Percentiles rank a stretch among this genome's conserved stretches.
These are phyloP conservation scores for Lactarius sp. DNA, from an alignment of 768 basidiomycete genomes.

Conservation along the genomic window DNA sequence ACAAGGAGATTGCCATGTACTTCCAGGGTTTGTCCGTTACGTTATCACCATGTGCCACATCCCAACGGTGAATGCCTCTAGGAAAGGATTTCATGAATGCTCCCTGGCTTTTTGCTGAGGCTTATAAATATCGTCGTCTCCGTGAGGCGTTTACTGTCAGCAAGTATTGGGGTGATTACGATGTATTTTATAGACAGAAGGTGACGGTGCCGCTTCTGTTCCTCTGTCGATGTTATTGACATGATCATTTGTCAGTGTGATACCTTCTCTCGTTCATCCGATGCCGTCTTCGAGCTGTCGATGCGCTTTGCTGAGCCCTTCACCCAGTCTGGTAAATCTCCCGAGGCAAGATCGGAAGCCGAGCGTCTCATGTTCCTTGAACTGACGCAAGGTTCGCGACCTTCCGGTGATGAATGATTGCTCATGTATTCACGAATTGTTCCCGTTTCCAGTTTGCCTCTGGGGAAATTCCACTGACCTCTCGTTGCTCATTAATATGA, in stretches of 20 bases:
- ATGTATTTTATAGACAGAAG: slow-evolving; percentile 95
- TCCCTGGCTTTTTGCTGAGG: slow-evolving; percentile 94
- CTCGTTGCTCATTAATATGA: slow-evolving; percentile 94
- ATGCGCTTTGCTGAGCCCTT: slow-evolving; percentile 87
- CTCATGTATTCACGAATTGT: background rate
- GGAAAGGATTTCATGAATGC: slow-evolving; percentile 94
- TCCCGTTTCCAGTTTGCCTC: slow-evolving; percentile 64
- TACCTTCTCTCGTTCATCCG: slow-evolving; percentile 87
- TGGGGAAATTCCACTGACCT: slow-evolving; percentile 98
- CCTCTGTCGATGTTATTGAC: background rate
- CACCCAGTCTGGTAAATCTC: slow-evolving; percentile 50
- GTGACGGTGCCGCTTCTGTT: slow-evolving; percentile 32
- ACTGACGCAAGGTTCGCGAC: slow-evolving; percentile 71
- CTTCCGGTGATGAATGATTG: background rate
- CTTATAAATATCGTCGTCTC: slow-evolving; percentile 87
- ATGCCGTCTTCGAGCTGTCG: slow-evolving; percentile 92
- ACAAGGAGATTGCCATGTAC: slow-evolving; percentile 93
- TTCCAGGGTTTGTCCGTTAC: slow-evolving; percentile 62
- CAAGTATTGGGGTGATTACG: slow-evolving; percentile 86
- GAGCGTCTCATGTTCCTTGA: slow-evolving; percentile 87
- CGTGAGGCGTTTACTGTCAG: slow-evolving; percentile 91
- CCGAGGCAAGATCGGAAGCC: slow-evolving; percentile 55
- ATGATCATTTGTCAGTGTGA: slow-evolving; percentile 57
- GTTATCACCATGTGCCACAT: background rate
- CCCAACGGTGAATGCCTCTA: slow-evolving; percentile 26